Base-by-base conservation (phyloP, 805 yeast genomes). In the Candida ascalaphidarum region DNA sequence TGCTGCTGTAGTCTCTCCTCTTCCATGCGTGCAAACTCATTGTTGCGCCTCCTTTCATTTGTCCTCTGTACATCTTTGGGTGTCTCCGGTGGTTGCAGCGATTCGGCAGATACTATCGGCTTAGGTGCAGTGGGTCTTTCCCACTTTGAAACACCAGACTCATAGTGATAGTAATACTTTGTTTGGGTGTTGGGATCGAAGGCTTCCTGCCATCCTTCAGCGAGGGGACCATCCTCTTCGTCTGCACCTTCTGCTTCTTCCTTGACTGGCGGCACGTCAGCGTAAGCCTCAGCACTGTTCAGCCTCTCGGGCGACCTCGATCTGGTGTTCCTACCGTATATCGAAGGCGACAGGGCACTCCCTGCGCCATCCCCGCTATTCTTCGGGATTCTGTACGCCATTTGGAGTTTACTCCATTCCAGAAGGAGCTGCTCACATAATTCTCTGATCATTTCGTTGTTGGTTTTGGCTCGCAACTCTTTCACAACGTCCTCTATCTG, bases 311-410 rank as follows among this genome's bases (percentile, higher is more conserved):
- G 24, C 13, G 26, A 19, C 2, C 36, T 44, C 2, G 44, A 39
- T n/a, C 46, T 31, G 19, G 40, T 39, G 35, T 57, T 44, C 9
- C 46, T 27, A 12, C 36, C 39, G 23, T 39, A 39, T 15, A 24
- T 30, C 11, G 32, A 25, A 13, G 22, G 15, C 17, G 16, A 17
- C 17, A 14, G 25, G 11, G 25, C 5, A n/a, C n/a, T n/a, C n/a
- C n/a, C n/a, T n/a, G 4, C 10, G 12, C 13, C 13, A 8, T 29
- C 33, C 22, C 26, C 23, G 25, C 28, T 12, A 22, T 65, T 66
- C 41, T 88, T 78, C 1, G 94, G 88, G 28, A 89, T 88, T 25
- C 92, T 70, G 46, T 79, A 82, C n/a, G 86, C 88, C 71, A 83
- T 74, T 46, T 81, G 78, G 34, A 83, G 68, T 15, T 59, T 58